A percentile compares a stretch with the other conserved stretches of the same genome.
Conservation (phyloP, 352 stramenopile genomes). For the Phytophthora fragariaefolia region DNA sequence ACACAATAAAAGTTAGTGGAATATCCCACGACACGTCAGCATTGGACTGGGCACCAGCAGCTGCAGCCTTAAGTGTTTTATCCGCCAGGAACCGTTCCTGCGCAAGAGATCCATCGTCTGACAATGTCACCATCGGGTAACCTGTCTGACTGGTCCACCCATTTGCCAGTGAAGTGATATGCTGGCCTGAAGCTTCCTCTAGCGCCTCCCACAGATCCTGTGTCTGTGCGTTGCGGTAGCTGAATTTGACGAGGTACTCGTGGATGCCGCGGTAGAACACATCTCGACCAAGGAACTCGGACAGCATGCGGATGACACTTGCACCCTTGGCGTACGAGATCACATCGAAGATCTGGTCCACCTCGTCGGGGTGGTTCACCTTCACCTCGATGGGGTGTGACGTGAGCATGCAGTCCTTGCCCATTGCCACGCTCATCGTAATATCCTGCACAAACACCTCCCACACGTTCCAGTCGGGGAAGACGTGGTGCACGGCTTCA, state of each 20-base stretch:
- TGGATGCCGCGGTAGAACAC: slow-evolving; percentile 89
- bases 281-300: slow-evolving; percentile 75
- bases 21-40: slow-evolving; percentile 76
- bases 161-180: slow-evolving; percentile 92
- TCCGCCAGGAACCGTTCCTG: slow-evolving; percentile 96
- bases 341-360: slow-evolving; percentile 98
- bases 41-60: slow-evolving; percentile 27
- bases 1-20: slow-evolving; percentile 76
- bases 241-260: slow-evolving; percentile 93
- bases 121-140: slow-evolving; percentile 92
- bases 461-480: slow-evolving; percentile 97
- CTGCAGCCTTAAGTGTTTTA: slow-evolving; percentile 62
- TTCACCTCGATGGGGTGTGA: slow-evolving; percentile 96
- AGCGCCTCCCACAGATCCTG: slow-evolving; percentile 95
- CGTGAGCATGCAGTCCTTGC: slow-evolving; percentile 92
- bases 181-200: slow-evolving; percentile 90
- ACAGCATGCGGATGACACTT: slow-evolving; percentile 83
- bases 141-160: slow-evolving; percentile 95
- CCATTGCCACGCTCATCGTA: slow-evolving; percentile 84
- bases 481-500: slow-evolving; percentile 92
- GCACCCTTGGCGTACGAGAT: slow-evolving; percentile 96
- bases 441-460: slow-evolving; percentile 94
- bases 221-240: slow-evolving; percentile 96
- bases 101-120: slow-evolving; percentile 61
- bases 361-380: slow-evolving; percentile 94